phyloP scores from a whole-genome alignment of 495 filamentous ascomycete species.

The Daldinia caldariorum region DNA sequence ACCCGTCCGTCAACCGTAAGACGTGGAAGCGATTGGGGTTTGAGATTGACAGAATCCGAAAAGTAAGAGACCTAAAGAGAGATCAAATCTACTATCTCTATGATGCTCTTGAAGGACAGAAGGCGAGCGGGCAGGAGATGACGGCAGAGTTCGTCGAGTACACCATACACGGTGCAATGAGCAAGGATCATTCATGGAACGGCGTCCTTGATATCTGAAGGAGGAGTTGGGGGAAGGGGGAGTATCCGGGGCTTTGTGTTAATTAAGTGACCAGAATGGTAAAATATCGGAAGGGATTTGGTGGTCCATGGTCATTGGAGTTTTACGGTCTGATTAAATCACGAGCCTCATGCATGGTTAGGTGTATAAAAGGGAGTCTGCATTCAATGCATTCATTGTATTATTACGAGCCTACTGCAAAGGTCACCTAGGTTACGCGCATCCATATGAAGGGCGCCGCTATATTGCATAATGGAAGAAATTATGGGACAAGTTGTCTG shows the following conservation, averaged over 20 bases:
- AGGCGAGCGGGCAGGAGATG: slow-evolving; percentile 70
- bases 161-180: slow-evolving; percentile 61
- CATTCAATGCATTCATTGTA: slow-evolving; percentile 33
- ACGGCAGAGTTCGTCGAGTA: slow-evolving; percentile 72
- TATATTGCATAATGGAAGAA: slow-evolving; percentile 36
- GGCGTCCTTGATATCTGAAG: slow-evolving; percentile 48
- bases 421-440: slow-evolving; percentile 20
- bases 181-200: slow-evolving; percentile 52
- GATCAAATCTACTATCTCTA: slow-evolving; percentile 90
- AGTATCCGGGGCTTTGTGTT: slow-evolving; percentile 14
- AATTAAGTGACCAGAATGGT: not conserved
- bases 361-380: slow-evolving; percentile 28
- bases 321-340: slow-evolving; percentile 12
- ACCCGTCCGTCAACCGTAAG: slow-evolving; percentile 72
- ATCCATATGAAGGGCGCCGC: slow-evolving; percentile 15
- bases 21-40: slow-evolving; percentile 71
- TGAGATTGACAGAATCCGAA: slow-evolving; percentile 71
- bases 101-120: slow-evolving; percentile 88
- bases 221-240: not conserved
- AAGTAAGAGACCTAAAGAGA: slow-evolving; percentile 77
- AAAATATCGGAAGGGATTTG: not conserved
- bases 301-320: slow-evolving; percentile 10
- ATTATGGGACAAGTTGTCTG: slow-evolving; percentile 3
- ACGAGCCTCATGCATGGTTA: slow-evolving; percentile 35
- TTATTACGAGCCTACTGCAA: slow-evolving; percentile 22